Percentiles rank a stretch among this genome's conserved stretches.
These are phyloP conservation scores for Melampsora larici-populina DNA, from an alignment of 1,284 basidiomycete species.

Conservation along the genomic window DNA sequence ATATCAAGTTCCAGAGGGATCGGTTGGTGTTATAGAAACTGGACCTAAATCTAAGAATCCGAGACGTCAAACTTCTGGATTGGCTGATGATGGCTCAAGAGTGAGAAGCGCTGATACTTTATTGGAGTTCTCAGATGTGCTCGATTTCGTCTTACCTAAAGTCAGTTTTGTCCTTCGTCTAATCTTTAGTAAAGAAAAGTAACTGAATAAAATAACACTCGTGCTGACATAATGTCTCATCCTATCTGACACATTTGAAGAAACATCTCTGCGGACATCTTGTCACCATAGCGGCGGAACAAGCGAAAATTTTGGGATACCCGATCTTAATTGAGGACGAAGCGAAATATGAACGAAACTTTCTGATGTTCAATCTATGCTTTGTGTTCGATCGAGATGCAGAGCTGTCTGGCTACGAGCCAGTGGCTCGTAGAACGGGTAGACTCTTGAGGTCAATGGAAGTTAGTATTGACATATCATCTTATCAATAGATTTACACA, in stretches of 20 bases:
- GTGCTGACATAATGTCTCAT: not conserved
- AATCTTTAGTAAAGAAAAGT: too few species aligned
- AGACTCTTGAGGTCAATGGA: slow-evolving; percentile 81
- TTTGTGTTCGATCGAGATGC: slow-evolving; percentile 90
- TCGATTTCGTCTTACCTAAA: slow-evolving; percentile 40
- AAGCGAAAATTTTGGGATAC: slow-evolving; percentile 79
- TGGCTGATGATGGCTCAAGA: slow-evolving; percentile 1
- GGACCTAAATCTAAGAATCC: slow-evolving; percentile 42
- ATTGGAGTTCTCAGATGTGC: slow-evolving; percentile 35
- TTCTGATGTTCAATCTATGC: slow-evolving; percentile 91
- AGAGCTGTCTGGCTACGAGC: slow-evolving; percentile 90
- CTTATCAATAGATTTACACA: not conserved
- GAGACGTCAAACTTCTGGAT: not conserved
- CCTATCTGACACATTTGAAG: not conserved
- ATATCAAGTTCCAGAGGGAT: slow-evolving; percentile 82
- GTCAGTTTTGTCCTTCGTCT: not conserved
- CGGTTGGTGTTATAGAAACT: slow-evolving; percentile 58
- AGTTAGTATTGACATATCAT: slow-evolving; percentile 58
- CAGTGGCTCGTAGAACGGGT: slow-evolving; percentile 89
- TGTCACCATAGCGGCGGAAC: slow-evolving; percentile 65
- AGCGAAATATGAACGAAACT: slow-evolving; percentile 62
- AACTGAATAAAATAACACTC: too few species aligned
- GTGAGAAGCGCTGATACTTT: not conserved
- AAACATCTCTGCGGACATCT: slow-evolving; percentile 73
- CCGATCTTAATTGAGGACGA: slow-evolving; percentile 68